A percentile compares a stretch with the other conserved stretches of the same genome.
phyloP scores from a whole-genome alignment of 495 filamentous ascomycete species.

The Entonaema liquescens region DNA sequence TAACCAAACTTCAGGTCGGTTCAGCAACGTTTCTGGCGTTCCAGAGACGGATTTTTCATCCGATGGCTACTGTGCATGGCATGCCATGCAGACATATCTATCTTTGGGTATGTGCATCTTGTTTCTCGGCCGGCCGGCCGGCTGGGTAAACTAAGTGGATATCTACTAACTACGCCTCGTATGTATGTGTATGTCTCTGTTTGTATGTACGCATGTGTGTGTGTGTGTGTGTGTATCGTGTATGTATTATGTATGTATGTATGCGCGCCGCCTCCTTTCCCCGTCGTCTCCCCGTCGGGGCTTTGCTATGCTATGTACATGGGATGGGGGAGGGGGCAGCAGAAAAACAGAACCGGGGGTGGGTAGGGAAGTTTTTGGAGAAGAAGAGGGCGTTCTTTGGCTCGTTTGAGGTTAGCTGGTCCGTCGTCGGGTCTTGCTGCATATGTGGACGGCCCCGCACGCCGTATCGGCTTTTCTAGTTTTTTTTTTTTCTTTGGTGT shows the following conservation, averaged over 20 bases:
- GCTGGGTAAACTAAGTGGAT: not conserved
- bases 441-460: not conserved
- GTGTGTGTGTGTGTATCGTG: not conserved
- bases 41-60: not conserved
- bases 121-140: not conserved
- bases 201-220: not conserved
- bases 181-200: not conserved
- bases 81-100: not conserved
- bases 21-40: not conserved
- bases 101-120: not conserved
- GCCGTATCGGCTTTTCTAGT: not conserved
- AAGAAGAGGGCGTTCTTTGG: not conserved
- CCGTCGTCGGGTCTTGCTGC: not conserved
- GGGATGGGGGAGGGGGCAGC: no score
- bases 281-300: not conserved
- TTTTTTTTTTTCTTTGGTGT: no score
- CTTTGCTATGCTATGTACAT: not conserved
- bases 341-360: no score
- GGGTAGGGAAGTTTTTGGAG: no score
- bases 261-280: not conserved
- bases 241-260: slow-evolving; percentile 1
- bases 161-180: not conserved
- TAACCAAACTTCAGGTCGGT: not conserved
- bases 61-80: not conserved
- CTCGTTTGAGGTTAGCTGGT: not conserved